Evolutionary conservation across 345 rosid genomes (phyloP).

Genomic region (Hirschfeldia incana): DNA sequence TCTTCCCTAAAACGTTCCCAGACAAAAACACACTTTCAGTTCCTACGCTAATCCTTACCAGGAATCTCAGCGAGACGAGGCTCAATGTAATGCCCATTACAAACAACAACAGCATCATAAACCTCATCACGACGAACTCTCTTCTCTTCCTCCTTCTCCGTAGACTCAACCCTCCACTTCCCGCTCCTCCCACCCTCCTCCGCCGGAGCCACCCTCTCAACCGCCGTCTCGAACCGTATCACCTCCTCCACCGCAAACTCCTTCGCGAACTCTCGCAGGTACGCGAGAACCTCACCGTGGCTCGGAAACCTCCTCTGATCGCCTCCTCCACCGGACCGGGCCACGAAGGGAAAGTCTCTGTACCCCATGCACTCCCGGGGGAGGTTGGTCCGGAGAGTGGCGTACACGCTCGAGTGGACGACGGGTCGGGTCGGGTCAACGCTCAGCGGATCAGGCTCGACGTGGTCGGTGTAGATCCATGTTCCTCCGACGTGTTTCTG

Average conservation of each 20-base stretch:
- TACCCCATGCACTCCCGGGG: conserved; percentile 56
- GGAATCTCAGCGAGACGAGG: conserved; percentile 69
- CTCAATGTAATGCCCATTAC: conserved; percentile 70
- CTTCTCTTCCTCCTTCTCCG: conserved; percentile 3
- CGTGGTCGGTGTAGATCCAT: conserved; percentile 64
- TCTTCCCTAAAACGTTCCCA: not conserved
- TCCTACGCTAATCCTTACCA: conserved; percentile 37
- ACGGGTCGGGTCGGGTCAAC: conserved; percentile 58
- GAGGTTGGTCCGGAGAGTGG: conserved; percentile 82
- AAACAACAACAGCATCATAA: conserved; percentile 65
- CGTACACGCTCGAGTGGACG: conserved; percentile 68
- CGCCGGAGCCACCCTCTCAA: conserved; percentile 41
- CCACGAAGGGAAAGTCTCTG: conserved; percentile 50
- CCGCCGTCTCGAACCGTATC: conserved; percentile 67
- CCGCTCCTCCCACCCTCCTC: not conserved
- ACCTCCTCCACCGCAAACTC: conserved; percentile 63
- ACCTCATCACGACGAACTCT: not conserved
- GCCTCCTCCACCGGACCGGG: conserved; percentile 32
- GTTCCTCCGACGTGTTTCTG: conserved; percentile 66
- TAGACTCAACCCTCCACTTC: not conserved
- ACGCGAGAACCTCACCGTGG: conserved; percentile 65
- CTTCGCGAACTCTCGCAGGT: conserved; percentile 57
- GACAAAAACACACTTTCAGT: not conserved
- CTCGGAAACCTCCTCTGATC: conserved; percentile 78
- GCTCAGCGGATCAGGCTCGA: conserved; percentile 68